Percentiles rank a stretch among this genome's conserved stretches.
Evolutionary conservation across 306 rosid genomes (phyloP).

Genomic region (Lotus japonicus): DNA sequence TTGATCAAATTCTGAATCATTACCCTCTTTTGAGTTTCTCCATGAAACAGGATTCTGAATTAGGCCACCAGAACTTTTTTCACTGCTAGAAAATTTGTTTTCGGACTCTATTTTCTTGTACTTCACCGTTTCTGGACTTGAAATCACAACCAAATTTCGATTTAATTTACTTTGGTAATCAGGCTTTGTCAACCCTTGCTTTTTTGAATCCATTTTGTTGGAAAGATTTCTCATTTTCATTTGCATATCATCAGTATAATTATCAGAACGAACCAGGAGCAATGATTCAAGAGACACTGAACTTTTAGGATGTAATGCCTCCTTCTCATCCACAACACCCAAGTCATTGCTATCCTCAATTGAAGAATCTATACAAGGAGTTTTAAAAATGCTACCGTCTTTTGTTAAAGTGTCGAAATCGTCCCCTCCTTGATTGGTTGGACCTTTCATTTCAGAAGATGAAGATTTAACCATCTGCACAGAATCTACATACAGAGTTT

Average conservation of each 20-base stretch:
- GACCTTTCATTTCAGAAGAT: constrained; percentile 33
- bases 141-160: constrained; percentile 4
- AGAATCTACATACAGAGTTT: constrained; percentile 75
- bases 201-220: constrained; percentile 21
- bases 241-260: constrained; percentile 20
- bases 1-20: constrained; percentile 17
- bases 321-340: constrained; percentile 31
- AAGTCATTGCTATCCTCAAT: constrained; percentile 32
- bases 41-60: constrained; percentile 12
- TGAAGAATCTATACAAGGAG: constrained; percentile 25
- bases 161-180: constrained; percentile 11
- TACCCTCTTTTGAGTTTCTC: constrained; percentile 20
- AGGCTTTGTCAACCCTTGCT: constrained; percentile 24
- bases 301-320: constrained; percentile 18
- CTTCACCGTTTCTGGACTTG: constrained; percentile 23
- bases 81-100: constrained; percentile 20
- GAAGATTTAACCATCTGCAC: constrained; percentile 43
- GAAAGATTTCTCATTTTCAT: constrained; percentile 22
- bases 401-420: constrained; percentile 26
- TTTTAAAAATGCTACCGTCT: constrained; percentile 26
- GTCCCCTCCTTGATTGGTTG: constrained; percentile 23
- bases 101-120: constrained; percentile 31
- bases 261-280: constrained; percentile 22
- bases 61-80: constrained; percentile 1
- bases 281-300: constrained; percentile 36